Percentiles rank a stretch among this genome's conserved stretches.
Evolutionary conservation across 768 basidiomycete genomes (phyloP).

Genomic region (Hypholoma sublateritium): DNA sequence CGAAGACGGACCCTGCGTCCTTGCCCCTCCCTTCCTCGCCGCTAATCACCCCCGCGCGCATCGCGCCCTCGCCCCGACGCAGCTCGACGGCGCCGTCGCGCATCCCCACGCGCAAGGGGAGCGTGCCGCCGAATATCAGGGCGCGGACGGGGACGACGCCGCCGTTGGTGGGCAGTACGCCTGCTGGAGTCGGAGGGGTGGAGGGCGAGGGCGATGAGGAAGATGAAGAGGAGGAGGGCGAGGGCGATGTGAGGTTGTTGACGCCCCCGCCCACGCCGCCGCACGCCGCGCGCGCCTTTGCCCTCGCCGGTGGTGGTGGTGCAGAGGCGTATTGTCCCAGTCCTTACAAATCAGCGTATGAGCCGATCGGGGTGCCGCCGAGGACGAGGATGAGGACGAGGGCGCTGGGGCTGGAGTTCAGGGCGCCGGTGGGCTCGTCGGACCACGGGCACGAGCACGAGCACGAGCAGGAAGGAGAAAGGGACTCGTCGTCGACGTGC

Average conservation of each 20-base stretch:
- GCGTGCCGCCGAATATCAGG: neutral
- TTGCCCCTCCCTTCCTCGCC: neutral
- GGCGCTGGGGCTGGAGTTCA: neutral
- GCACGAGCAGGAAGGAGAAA: conserved; percentile 4
- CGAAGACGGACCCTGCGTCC: conserved; percentile 18
- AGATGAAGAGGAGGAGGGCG: conserved; percentile 17
- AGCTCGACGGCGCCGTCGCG: conserved; percentile 14
- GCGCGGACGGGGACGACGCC: conserved; percentile 18
- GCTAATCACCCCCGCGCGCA: neutral
- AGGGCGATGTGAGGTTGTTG: conserved; percentile 19
- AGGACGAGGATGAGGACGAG: neutral
- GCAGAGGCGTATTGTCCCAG: conserved; percentile 18
- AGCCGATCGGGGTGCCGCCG: neutral
- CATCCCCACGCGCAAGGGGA: neutral
- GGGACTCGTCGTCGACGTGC: conserved; percentile 7
- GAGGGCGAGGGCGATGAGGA: conserved; percentile 4
- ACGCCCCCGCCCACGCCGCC: conserved; percentile 28
- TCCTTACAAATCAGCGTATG: conserved; percentile 20
- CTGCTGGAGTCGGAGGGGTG: neutral
- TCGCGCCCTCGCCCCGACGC: conserved; percentile 10
- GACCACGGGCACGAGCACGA: no score
- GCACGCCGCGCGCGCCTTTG: conserved; percentile 11
- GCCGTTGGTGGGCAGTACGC: conserved; percentile 11
- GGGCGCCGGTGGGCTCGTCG: neutral
- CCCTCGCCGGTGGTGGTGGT: conserved; percentile 1